Evolutionary conservation across 2,329 filamentous ascomycete species (phyloP).

Genomic region (Paramyrothecium roridum): DNA sequence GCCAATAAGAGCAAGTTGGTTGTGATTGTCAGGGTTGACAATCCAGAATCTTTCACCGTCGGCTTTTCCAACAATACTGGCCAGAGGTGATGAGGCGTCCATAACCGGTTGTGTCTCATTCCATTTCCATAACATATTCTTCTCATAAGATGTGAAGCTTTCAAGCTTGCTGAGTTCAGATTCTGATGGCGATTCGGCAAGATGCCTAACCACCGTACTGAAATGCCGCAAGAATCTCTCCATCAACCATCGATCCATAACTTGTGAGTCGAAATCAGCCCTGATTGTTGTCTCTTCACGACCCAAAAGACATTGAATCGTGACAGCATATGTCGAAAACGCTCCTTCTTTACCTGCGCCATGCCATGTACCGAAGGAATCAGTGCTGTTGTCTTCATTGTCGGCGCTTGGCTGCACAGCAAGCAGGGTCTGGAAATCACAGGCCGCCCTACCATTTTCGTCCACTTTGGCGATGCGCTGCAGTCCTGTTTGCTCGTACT

Average conservation of each 20-base stretch:
- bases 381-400: background rate
- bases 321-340: background rate
- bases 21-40: background rate
- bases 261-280: background rate
- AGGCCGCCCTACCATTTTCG: background rate
- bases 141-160: background rate
- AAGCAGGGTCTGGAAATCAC: background rate
- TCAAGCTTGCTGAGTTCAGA: background rate
- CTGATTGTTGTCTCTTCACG: background rate
- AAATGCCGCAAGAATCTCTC: background rate
- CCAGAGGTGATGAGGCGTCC: background rate
- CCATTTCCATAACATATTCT: background rate
- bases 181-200: background rate
- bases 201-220: background rate
- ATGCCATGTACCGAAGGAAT: background rate
- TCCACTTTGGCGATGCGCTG: conserved; percentile 17
- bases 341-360: background rate
- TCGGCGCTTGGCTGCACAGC: background rate
- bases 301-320: background rate
- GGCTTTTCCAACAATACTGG: background rate
- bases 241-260: background rate
- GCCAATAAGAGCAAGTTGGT: background rate
- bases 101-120: background rate
- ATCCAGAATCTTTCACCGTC: background rate
- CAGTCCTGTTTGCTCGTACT: conserved; percentile 13